A percentile compares a stretch with the other conserved stretches of the same genome.
Evolutionary conservation across 768 basidiomycete species (phyloP).

Genomic region (Rhizopogon sp.): DNA sequence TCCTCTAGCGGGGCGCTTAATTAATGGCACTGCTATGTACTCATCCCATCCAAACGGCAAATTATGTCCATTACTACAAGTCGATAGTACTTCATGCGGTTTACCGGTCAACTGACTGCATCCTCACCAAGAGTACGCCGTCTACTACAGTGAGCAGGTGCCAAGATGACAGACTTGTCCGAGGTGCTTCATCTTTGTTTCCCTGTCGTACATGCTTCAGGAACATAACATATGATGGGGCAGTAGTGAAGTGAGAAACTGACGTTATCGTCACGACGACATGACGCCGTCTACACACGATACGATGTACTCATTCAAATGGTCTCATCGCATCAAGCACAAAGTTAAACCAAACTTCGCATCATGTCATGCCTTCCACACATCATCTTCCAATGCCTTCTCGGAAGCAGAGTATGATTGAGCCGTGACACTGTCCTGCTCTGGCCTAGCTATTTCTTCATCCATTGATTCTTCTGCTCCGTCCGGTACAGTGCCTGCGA

Average conservation of each 20-base stretch:
- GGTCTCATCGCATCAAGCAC: no score
- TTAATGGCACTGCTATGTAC: constrained; percentile 5
- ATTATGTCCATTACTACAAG: constrained; percentile 5
- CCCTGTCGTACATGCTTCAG: constrained; percentile 9
- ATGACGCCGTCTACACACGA: no score
- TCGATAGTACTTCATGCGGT: constrained; percentile 13
- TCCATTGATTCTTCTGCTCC: background rate
- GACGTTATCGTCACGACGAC: no score
- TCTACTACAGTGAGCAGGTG: constrained; percentile 8
- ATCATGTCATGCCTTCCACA: no score
- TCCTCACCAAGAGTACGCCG: constrained; percentile 15
- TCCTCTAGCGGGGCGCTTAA: constrained; percentile 14
- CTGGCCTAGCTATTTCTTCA: background rate
- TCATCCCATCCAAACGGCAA: constrained; percentile 10
- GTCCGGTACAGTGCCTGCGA: background rate
- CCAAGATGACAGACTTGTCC: background rate
- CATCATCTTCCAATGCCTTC: background rate
- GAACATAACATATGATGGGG: background rate
- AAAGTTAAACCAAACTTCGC: no score
- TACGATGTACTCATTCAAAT: no score
- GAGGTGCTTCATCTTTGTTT: constrained; percentile 8
- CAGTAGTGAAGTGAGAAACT: background rate
- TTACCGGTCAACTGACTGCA: constrained; percentile 17
- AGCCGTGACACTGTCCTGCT: background rate
- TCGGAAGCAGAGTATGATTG: background rate